Percentiles rank a stretch among this genome's conserved stretches.
These are phyloP conservation scores for Aureoboletus auriporus DNA, from an alignment of 768 basidiomycete genomes.

Conservation along the genomic window DNA sequence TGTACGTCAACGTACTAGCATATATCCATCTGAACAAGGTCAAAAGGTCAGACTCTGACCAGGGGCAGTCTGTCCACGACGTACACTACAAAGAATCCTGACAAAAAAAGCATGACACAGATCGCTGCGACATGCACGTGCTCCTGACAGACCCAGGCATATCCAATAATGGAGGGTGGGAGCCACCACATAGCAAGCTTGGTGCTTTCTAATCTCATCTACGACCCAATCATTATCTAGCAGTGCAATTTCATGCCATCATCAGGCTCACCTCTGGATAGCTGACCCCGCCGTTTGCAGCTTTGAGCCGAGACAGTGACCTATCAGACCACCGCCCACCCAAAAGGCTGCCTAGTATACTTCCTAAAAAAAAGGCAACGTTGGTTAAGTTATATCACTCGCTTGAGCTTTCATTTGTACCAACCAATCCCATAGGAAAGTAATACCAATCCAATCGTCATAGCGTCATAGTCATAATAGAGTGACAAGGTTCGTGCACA, in stretches of 20 bases:
- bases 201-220: constrained; percentile 77
- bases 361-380: constrained; percentile 28
- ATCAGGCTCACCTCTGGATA: constrained; percentile 58
- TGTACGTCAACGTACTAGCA: constrained; percentile 72
- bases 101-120: constrained; percentile 68
- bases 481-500: constrained; percentile 66
- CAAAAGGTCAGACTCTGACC: background rate
- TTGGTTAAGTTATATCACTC: background rate
- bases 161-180: constrained; percentile 60
- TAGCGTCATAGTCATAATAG: constrained; percentile 63
- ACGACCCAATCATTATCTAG: background rate
- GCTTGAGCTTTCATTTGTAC: constrained; percentile 5
- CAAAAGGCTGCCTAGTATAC: constrained; percentile 48
- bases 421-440: constrained; percentile 69
- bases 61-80: constrained; percentile 17
- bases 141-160: constrained; percentile 73
- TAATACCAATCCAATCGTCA: constrained; percentile 74
- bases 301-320: constrained; percentile 42
- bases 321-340: constrained; percentile 60
- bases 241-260: background rate
- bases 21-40: constrained; percentile 49
- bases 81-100: constrained; percentile 73
- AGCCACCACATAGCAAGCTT: constrained; percentile 46
- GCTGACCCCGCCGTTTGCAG: constrained; percentile 41
- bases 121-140: constrained; percentile 65